Percentiles rank a stretch among this genome's conserved stretches.
Conservation (phyloP, 2,329 filamentous ascomycete genomes). For the Karstenula rhodostoma region DNA sequence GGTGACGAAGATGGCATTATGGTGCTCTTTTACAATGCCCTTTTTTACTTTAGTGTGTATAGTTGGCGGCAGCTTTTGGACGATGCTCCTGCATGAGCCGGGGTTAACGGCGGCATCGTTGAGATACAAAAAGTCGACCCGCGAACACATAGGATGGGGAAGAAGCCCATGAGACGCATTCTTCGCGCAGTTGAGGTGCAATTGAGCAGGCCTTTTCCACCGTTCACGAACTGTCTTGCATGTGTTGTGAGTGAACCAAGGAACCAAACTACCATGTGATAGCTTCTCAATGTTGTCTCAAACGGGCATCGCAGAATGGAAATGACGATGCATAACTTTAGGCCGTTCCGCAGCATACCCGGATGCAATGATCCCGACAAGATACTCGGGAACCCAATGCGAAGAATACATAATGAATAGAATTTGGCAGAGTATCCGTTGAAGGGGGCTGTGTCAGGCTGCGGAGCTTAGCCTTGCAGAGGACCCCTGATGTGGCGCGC, state of each 20-base stretch:
- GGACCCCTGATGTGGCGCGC: background rate
- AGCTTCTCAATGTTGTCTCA: no score
- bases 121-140: conserved; percentile 22
- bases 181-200: conserved; percentile 6
- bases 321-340: no score
- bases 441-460: no score
- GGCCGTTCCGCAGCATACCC: no score
- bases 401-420: no score
- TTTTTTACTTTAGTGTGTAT: conserved; percentile 35
- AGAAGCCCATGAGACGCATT: conserved; percentile 1
- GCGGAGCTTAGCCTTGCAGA: background rate
- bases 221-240: background rate
- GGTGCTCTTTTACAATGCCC: conserved; percentile 28
- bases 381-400: no score
- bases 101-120: conserved; percentile 17
- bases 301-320: no score
- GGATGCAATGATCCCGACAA: no score
- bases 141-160: conserved; percentile 11
- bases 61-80: conserved; percentile 22
- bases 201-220: background rate
- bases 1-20: conserved; percentile 27
- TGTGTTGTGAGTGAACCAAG: no score
- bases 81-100: background rate
- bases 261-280: no score
- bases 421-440: no score